A percentile compares a stretch with the other conserved stretches of the same genome.
phyloP scores from a whole-genome alignment of 2,329 filamentous ascomycete species.

The Alternaria arbusti region DNA sequence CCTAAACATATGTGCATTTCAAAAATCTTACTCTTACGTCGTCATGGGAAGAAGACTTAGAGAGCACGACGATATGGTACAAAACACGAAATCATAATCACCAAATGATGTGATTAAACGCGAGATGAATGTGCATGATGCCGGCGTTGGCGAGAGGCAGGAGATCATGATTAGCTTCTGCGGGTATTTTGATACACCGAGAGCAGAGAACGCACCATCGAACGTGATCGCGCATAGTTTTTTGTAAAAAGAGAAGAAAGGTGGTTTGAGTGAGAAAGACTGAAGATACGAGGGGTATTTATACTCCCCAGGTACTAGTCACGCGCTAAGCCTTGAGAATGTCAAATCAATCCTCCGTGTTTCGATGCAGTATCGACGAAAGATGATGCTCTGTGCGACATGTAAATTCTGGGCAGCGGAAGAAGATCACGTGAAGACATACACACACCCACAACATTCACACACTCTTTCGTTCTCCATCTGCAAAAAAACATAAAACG shows the following conservation, averaged over 20 bases:
- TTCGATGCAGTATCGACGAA: no score
- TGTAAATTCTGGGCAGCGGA: no score
- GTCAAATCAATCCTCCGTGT: no score
- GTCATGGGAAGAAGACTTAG: no score
- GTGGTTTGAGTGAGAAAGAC: not conserved
- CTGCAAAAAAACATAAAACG: not conserved
- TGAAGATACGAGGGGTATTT: not conserved
- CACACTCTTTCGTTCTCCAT: not conserved
- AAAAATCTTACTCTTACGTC: no score
- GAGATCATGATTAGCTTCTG: no score
- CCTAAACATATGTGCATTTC: not conserved
- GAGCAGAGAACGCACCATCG: not conserved
- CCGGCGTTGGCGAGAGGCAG: fast-evolving
- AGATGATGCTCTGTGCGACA: no score
- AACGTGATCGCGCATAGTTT: not conserved
- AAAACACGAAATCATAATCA: no score
- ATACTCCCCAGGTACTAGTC: not conserved
- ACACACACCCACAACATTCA: not conserved
- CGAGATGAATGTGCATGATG: not conserved
- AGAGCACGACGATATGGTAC: no score
- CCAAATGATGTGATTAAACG: no score
- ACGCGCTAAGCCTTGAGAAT: not conserved
- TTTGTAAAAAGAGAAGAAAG: not conserved
- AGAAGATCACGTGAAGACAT: not conserved
- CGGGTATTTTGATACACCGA: not conserved